Evolutionary conservation across 805 yeast species (phyloP).

Genomic region (Komagataella populi): DNA sequence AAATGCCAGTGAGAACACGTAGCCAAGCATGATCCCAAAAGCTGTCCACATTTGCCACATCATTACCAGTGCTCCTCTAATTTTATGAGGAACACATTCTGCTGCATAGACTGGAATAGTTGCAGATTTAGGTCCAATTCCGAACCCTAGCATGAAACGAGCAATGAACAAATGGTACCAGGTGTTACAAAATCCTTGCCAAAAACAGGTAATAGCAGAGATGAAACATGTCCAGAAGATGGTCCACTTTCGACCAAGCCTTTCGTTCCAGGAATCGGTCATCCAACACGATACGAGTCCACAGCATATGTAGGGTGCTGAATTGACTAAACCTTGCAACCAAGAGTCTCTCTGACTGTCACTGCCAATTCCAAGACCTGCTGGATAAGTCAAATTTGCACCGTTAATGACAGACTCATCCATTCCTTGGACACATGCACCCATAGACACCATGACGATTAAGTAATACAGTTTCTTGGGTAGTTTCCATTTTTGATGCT

Average conservation of each 20-base stretch:
- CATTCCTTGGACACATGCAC: slow-evolving; percentile 74
- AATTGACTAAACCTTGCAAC: slow-evolving; percentile 50
- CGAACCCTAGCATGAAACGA: slow-evolving; percentile 51
- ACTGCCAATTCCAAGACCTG: slow-evolving; percentile 33
- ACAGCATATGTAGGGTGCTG: slow-evolving; percentile 60
- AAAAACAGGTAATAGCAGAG: slow-evolving; percentile 48
- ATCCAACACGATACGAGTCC: slow-evolving; percentile 49
- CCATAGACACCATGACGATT: slow-evolving; percentile 56
- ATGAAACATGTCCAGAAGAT: slow-evolving; percentile 50
- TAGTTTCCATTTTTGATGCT: slow-evolving; percentile 29
- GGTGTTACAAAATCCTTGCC: slow-evolving; percentile 50
- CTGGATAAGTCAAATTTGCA: slow-evolving; percentile 50
- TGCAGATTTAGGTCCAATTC: slow-evolving; percentile 65
- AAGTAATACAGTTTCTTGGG: slow-evolving; percentile 36
- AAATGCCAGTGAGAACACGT: slow-evolving; percentile 51
- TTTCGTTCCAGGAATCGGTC: slow-evolving; percentile 43
- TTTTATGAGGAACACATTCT: slow-evolving; percentile 47
- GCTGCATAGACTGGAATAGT: slow-evolving; percentile 63
- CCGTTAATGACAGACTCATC: slow-evolving; percentile 70
- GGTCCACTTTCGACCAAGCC: slow-evolving; percentile 51
- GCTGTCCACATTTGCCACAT: slow-evolving; percentile 70
- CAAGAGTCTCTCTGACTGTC: slow-evolving; percentile 35
- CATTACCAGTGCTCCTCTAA: slow-evolving; percentile 60
- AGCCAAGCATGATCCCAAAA: slow-evolving; percentile 62
- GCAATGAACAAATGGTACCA: slow-evolving; percentile 65